Conservation (phyloP, 768 basidiomycete species). For the Melanogaster broomeanus region DNA sequence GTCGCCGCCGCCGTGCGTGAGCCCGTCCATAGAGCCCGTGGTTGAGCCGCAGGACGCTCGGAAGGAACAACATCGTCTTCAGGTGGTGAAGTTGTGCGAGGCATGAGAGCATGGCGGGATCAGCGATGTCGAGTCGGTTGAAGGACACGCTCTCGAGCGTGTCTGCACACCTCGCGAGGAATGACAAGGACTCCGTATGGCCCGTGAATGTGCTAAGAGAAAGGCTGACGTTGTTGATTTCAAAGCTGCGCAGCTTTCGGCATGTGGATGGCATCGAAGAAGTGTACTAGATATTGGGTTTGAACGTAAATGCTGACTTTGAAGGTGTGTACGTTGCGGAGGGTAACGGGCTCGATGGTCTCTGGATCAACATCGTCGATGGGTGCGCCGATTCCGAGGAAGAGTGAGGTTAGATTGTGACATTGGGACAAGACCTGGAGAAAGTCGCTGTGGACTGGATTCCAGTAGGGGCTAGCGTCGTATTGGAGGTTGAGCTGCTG, state of each 20-base stretch:
- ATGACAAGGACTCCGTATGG: slow-evolving; percentile 29
- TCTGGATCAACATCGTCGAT: slow-evolving; percentile 16
- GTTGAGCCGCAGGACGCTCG: slow-evolving; percentile 32
- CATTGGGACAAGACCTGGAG: slow-evolving; percentile 23
- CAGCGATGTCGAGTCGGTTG: slow-evolving; percentile 23
- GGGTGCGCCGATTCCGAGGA: slow-evolving; percentile 23
- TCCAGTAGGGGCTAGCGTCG: slow-evolving; percentile 31
- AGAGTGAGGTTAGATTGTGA: slow-evolving; percentile 28
- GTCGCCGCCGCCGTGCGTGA: slow-evolving; percentile 6
- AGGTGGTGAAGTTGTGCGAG: slow-evolving; percentile 19
- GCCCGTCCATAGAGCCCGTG: slow-evolving; percentile 29
- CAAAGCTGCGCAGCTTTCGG: slow-evolving; percentile 26
- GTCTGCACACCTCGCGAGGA: slow-evolving; percentile 25
- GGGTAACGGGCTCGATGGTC: slow-evolving; percentile 22
- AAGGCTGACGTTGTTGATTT: slow-evolving; percentile 31
- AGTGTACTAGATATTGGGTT: slow-evolving; percentile 20
- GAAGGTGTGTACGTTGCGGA: slow-evolving; percentile 29
- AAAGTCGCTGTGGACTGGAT: slow-evolving; percentile 29
- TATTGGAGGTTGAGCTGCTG: slow-evolving; percentile 28
- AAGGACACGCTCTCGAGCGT: slow-evolving; percentile 30
- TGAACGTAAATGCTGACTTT: slow-evolving; percentile 27
- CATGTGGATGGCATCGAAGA: slow-evolving; percentile 29
- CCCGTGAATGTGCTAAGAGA: slow-evolving; percentile 24
- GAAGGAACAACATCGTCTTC: slow-evolving; percentile 20
- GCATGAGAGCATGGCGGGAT: slow-evolving; percentile 19